Base-by-base conservation (phyloP, 23 red algal species). In the Gracilaria domingensis region DNA sequence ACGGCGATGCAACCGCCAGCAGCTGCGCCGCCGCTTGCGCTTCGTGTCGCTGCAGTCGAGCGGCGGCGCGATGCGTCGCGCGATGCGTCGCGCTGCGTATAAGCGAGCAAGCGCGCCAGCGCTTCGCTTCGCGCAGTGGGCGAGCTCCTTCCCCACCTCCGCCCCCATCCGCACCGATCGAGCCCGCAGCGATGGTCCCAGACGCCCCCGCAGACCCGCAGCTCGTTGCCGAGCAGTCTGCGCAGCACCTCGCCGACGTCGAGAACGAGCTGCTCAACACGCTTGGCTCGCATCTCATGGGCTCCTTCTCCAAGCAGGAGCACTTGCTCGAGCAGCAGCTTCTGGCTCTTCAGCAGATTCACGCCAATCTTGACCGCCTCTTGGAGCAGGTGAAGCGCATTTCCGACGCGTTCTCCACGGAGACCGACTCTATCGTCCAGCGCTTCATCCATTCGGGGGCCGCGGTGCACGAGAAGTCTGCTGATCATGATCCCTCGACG, bases 201-300 rank as follows among this genome's bases (percentile, higher is more conserved):
- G 42, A 50, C 23, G 11, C 72, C 14, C 40, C 72, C 30, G 12
- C 25, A 2, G 4, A 25, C 39, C 72, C 72, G 72, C 42, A 25
- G 13, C 40, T 49, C 38, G 40, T 77, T 7, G 72, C 72, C 72
- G 72, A 77, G 21, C 72, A 51, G n/a, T 34, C 72, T 0, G 0
- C 25, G 23, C 16, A 77, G 72, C 72, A 51, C 25, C 24, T 77
- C 5, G 2, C 12, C n/a, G 17, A 40, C 23, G 3, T 77, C 34
- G 12, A 26, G 38, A 77, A 77, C 12, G 72, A 77, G 72, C 45
- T 77, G n/a, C 0, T 49, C 20, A 17, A 77, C 39, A 77, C 72
- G 40, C 38, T 77, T 5, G 11, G 26, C 24, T 50, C 72, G 0
- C 72, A 77, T 25, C 13, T 49, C 39, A 77, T 24, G 18, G 72